Percentiles rank a stretch among this genome's conserved stretches.
Evolutionary conservation across 2,329 filamentous ascomycete genomes (phyloP).

Genomic region (Alternaria infectoria): DNA sequence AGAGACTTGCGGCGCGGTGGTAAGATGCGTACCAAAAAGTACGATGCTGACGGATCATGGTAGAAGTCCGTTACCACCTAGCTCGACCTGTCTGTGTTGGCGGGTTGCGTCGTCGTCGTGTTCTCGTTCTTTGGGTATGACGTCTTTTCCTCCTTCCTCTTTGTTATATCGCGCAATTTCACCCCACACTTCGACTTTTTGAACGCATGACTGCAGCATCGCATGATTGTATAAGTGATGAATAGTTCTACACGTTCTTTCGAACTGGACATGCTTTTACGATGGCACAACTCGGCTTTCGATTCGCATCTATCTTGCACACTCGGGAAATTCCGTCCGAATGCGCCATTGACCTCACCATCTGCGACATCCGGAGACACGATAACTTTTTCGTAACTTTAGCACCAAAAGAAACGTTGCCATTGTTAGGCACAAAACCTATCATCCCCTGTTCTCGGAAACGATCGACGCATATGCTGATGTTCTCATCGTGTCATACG

Average conservation of each 20-base stretch:
- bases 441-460: not conserved
- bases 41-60: not conserved
- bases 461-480: not conserved
- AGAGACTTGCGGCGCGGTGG: too few species aligned
- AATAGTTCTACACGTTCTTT: not conserved
- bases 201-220: not conserved
- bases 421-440: not conserved
- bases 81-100: not conserved
- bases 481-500: not conserved
- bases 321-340: not conserved
- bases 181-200: not conserved
- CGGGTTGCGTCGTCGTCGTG: not conserved
- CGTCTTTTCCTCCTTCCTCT: not conserved
- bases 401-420: not conserved
- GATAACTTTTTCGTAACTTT: not conserved
- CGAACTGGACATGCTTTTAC: not conserved
- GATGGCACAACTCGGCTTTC: not conserved
- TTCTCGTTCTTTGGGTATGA: not conserved
- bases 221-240: accelerated
- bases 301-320: not conserved
- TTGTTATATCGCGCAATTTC: not conserved
- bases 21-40: not conserved
- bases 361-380: not conserved
- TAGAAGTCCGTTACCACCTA: not conserved
- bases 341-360: not conserved